Base-by-base conservation (phyloP, 441 rosid species). In the Flueggea neowawraea region DNA sequence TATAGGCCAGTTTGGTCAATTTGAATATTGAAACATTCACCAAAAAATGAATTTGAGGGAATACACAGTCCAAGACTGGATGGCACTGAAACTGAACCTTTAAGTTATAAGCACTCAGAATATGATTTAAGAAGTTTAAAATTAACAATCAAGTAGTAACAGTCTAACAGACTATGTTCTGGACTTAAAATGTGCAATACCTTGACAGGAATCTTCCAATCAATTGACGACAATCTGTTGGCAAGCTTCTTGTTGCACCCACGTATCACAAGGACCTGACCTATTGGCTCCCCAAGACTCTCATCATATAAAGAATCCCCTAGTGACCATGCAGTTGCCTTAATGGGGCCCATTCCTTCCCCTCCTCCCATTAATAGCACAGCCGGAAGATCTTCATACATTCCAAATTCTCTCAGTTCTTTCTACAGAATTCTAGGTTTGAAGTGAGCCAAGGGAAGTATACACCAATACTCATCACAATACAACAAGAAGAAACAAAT, bases 281-380 rank as follows among this genome's bases (percentile, higher is more conserved):
- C 99, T 16, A 73, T 77, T 65, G 97, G 88, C 72, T 80, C 89
- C 52, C 89, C 95, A 55, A 82, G 85, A 70, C 70, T 75, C 73
- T 91, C 91, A 61, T 94, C 84, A 72, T 82, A 91, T 70, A 94
- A 78, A 15, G 91, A 84, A 74, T 89, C 73, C 52, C 81, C 94
- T 47, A 94, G 91, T 41, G 93, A 96, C 53, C 79, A 75, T 49
- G 99, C 97, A 65, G 97, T 89, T 64, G 89, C 86, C 80, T 95
- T 97, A 13, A 95, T 91, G 12, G 99, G 99, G 9, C 97, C 99
- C 99, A 95, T 95, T 54, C 99, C 99, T 82, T 95, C 99, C 63
- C 97, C 99, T 78, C 99, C 99, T 13, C 99, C 99, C 99, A 91
- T 95, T 66, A 95, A 75, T 72, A 95, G 74, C 45, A 89, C 96